Percentiles rank a stretch among this genome's conserved stretches.
These are phyloP conservation scores for Russula vinacea DNA, from an alignment of 768 basidiomycete genomes.

Conservation along the genomic window DNA sequence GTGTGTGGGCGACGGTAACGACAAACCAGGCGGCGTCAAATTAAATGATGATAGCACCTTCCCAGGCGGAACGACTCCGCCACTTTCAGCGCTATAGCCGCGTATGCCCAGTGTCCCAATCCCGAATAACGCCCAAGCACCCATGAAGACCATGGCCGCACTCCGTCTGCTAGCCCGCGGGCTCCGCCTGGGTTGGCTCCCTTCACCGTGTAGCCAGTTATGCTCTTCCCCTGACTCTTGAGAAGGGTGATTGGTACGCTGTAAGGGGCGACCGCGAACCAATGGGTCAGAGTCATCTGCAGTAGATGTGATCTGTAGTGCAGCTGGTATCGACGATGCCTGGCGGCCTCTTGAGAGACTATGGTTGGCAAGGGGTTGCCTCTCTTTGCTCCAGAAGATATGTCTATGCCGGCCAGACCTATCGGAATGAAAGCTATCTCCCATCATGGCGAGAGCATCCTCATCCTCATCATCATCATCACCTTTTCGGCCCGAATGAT, in stretches of 20 bases:
- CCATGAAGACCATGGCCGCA: constrained; percentile 78
- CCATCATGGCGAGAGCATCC: constrained; percentile 52
- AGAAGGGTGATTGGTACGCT: constrained; percentile 39
- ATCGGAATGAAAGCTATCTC: constrained; percentile 79
- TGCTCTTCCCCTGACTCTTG: constrained; percentile 13
- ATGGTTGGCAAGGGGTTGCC: constrained; percentile 36
- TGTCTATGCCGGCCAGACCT: constrained; percentile 47
- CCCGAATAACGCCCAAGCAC: constrained; percentile 71
- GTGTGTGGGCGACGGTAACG: neutral
- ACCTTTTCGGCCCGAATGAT: constrained; percentile 36
- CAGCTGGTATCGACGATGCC: constrained; percentile 34
- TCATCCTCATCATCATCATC: constrained; percentile 51
- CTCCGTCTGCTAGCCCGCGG: constrained; percentile 69
- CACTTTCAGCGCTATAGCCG: constrained; percentile 34
- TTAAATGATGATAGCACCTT: constrained; percentile 42
- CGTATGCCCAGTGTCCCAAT: constrained; percentile 50
- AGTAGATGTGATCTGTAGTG: constrained; percentile 32
- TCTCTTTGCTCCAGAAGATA: constrained; percentile 68
- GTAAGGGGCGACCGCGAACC: constrained; percentile 46
- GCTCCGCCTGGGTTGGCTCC: constrained; percentile 33
- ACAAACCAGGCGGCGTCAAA: neutral
- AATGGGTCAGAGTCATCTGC: constrained; percentile 16
- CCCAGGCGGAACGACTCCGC: constrained; percentile 42
- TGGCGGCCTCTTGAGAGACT: constrained; percentile 37
- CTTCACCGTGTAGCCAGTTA: constrained; percentile 17